Evolutionary conservation across 148 eudicot species (phyloP).

Genomic region (Camellia japonica): DNA sequence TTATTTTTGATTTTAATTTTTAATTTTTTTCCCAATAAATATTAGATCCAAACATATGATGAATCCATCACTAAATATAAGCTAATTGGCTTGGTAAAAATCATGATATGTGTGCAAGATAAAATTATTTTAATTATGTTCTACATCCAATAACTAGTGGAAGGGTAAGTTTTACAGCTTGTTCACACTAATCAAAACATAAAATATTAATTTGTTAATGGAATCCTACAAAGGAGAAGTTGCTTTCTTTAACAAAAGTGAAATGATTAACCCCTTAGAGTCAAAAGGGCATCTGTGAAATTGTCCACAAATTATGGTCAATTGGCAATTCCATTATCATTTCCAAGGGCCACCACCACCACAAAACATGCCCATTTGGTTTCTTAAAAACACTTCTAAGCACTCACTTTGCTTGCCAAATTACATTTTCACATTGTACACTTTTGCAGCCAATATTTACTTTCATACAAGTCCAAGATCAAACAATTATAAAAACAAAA

Average conservation of each 20-base stretch:
- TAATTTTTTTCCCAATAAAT: too few relatives aligned
- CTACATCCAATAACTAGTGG: not conserved
- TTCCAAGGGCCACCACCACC: not conserved
- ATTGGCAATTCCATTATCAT: not conserved
- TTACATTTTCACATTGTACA: too few relatives aligned
- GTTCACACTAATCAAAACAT: not conserved
- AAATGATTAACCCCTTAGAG: not conserved
- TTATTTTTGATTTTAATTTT: too few relatives aligned
- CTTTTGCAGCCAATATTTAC: too few relatives aligned
- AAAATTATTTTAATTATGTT: not conserved
- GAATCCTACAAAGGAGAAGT: conserved; percentile 2
- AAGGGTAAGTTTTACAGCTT: not conserved
- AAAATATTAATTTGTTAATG: not conserved
- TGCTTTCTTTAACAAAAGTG: not conserved
- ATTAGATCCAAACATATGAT: too few relatives aligned
- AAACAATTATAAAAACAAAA: not conserved
- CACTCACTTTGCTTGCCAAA: too few relatives aligned
- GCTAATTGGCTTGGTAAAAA: too few relatives aligned
- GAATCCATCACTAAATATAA: too few relatives aligned
- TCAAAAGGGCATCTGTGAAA: not conserved
- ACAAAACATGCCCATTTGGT: not conserved
- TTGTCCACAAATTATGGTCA: not conserved
- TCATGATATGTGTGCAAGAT: not conserved
- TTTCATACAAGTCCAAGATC: not conserved
- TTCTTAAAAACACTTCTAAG: not conserved